Evolutionary conservation across 139 green algal genomes (phyloP).

Genomic region (Axilococcus clingmanii): DNA sequence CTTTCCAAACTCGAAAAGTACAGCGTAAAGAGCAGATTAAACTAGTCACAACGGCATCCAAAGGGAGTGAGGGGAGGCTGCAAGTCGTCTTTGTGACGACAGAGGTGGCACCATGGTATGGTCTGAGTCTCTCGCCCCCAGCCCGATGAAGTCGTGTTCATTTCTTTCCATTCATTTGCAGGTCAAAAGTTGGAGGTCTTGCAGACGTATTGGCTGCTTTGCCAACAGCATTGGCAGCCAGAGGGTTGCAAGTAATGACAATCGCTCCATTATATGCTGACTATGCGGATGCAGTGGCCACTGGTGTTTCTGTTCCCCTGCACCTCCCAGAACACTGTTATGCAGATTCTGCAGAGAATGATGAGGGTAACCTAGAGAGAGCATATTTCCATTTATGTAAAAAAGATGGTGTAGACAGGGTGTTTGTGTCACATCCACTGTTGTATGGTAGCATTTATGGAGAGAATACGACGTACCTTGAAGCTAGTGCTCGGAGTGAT

Average conservation of each 20-base stretch:
- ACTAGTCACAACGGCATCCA: neutral
- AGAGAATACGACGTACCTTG: slow-evolving; percentile 25
- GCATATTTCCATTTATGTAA: slow-evolving; percentile 24
- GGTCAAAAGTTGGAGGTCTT: slow-evolving; percentile 68
- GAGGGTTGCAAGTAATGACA: slow-evolving; percentile 73
- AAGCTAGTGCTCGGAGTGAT: slow-evolving; percentile 17
- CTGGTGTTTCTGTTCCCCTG: slow-evolving; percentile 42
- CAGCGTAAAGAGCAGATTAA: no score
- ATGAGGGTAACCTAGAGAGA: neutral
- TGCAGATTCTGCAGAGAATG: neutral
- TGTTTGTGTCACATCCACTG: slow-evolving; percentile 76
- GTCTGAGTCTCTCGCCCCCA: no score
- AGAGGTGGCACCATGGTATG: slow-evolving; percentile 61
- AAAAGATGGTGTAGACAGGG: slow-evolving; percentile 46
- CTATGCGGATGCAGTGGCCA: slow-evolving; percentile 45
- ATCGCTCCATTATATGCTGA: slow-evolving; percentile 58
- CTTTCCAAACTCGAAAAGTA: no score
- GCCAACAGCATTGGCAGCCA: slow-evolving; percentile 44
- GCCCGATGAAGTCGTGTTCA: neutral
- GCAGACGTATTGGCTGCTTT: slow-evolving; percentile 67
- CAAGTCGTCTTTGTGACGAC: slow-evolving; percentile 78
- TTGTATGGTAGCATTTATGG: slow-evolving; percentile 33
- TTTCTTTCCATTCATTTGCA: neutral
- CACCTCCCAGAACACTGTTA: slow-evolving; percentile 17
- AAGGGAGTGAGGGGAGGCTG: neutral